A percentile compares a stretch with the other conserved stretches of the same genome.
Conservation (phyloP, 805 yeast species). For the Schwanniomyces sp. region DNA sequence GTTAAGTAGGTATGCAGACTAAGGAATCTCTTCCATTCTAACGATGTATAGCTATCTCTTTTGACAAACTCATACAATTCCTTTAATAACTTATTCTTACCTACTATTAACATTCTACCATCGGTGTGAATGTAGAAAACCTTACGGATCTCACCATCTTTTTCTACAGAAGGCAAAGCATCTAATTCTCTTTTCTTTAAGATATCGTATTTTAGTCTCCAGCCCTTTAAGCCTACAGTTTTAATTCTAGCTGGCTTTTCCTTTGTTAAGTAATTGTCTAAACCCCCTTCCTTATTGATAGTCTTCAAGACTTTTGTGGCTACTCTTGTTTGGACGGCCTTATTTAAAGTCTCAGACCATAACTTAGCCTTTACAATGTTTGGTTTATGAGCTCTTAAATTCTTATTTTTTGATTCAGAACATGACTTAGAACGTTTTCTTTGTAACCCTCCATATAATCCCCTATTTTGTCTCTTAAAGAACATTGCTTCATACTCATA, state of each 20-base stretch:
- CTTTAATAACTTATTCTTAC: slow-evolving; percentile 62
- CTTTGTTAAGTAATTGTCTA: slow-evolving; percentile 83
- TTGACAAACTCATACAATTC: slow-evolving; percentile 53
- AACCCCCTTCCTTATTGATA: slow-evolving; percentile 90
- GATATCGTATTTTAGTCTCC: slow-evolving; percentile 82
- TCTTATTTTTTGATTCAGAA: slow-evolving; percentile 74
- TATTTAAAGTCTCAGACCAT: slow-evolving; percentile 80
- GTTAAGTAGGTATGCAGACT: slow-evolving; percentile 42
- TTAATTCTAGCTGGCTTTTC: slow-evolving; percentile 88
- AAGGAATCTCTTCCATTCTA: slow-evolving; percentile 50
- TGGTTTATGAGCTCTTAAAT: slow-evolving; percentile 74
- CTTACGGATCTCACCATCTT: slow-evolving; percentile 23
- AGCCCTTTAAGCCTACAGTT: slow-evolving; percentile 89
- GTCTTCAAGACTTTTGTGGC: slow-evolving; percentile 83
- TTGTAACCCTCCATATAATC: slow-evolving; percentile 87
- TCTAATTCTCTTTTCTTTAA: slow-evolving; percentile 44
- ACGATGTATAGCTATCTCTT: slow-evolving; percentile 39
- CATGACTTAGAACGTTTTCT: slow-evolving; percentile 74
- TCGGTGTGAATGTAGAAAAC: slow-evolving; percentile 52
- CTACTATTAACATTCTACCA: slow-evolving; percentile 53
- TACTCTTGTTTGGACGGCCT: slow-evolving; percentile 56
- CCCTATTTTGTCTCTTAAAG: slow-evolving; percentile 83
- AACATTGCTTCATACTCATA: slow-evolving; percentile 63
- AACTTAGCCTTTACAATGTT: slow-evolving; percentile 73
- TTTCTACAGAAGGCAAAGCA: slow-evolving; percentile 36